A percentile compares a stretch with the other conserved stretches of the same genome.
Conservation (phyloP, 148 eudicot genomes). For the Fagopyrum tataricum region DNA sequence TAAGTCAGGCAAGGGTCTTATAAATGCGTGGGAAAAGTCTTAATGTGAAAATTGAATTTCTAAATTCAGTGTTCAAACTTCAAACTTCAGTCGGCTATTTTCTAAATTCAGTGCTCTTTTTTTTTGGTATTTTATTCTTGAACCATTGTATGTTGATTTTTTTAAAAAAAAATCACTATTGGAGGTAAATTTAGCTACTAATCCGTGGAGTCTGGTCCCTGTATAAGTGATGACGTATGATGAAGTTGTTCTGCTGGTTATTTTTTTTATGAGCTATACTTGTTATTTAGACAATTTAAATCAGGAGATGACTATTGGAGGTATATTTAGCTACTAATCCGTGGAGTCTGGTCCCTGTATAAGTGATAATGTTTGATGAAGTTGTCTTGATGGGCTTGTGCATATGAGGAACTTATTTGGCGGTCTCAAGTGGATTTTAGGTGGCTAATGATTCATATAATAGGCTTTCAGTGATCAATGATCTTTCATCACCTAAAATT, state of each 20-base stretch:
- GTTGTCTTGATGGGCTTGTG: slow-evolving; percentile 1
- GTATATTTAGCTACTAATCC: too few species aligned
- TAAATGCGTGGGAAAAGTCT: neutral
- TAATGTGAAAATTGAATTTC: neutral
- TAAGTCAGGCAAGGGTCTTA: neutral
- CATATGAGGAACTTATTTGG: too few species aligned
- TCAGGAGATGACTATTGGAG: neutral
- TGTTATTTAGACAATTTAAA: neutral
- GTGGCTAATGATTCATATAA: neutral
- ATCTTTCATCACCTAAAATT: neutral
- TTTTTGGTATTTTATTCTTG: too few species aligned
- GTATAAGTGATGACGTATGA: neutral
- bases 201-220: too few species aligned
- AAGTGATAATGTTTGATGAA: neutral
- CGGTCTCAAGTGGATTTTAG: neutral
- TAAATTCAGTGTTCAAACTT: neutral
- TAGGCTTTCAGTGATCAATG: neutral
- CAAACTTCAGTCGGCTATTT: too few species aligned
- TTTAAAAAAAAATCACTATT: neutral
- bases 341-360: too few species aligned
- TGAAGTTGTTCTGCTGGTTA: neutral
- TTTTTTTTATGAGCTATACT: neutral
- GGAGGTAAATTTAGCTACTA: too few species aligned
- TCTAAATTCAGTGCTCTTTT: too few species aligned
- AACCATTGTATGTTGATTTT: neutral